Conservation (phyloP, 2,329 filamentous ascomycete species). For the Rhytidhysteron rufulum region DNA sequence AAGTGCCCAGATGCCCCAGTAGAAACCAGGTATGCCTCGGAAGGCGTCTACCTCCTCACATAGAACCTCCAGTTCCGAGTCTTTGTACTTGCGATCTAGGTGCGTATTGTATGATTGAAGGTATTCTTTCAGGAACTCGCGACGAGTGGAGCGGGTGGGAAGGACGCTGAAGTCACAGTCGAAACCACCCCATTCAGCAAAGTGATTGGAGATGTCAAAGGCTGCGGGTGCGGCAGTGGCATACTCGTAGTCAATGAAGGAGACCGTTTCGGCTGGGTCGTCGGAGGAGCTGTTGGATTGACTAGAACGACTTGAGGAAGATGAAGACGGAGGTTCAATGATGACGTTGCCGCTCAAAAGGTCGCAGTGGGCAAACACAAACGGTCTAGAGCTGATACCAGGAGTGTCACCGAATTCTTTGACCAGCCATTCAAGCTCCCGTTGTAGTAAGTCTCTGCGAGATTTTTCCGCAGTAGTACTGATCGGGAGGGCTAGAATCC, state of each 20-base stretch:
- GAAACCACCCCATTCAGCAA: conserved; percentile 96
- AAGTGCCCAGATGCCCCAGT: conserved; percentile 89
- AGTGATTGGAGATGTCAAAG: conserved; percentile 97
- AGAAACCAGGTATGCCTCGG: conserved; percentile 85
- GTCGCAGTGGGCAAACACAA: conserved; percentile 94
- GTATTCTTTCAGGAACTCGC: conserved; percentile 80
- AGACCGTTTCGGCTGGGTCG: conserved; percentile 25
- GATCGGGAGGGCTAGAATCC: conserved; percentile 81
- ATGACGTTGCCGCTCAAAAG: conserved; percentile 96
- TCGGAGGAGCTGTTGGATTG: conserved; percentile 28
- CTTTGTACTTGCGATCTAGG: conserved; percentile 32
- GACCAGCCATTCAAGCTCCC: conserved; percentile 69
- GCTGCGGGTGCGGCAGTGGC: conserved; percentile 89
- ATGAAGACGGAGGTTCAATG: conserved; percentile 56
- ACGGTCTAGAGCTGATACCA: conserved; percentile 64
- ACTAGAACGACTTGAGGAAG: conserved; percentile 30
- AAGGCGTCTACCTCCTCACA: conserved; percentile 80
- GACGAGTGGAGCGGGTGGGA: conserved; percentile 72
- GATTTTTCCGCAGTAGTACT: conserved; percentile 65
- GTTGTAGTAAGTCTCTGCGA: conserved; percentile 66
- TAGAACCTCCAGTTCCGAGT: conserved; percentile 65
- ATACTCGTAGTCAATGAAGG: conserved; percentile 98
- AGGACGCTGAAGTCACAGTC: conserved; percentile 86
- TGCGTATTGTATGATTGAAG: conserved; percentile 63
- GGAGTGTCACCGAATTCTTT: conserved; percentile 69